Evolutionary conservation across 495 filamentous ascomycete genomes (phyloP), one percentile per base, ranked within the genome.

Genomic region (Aspergillus baeticus): DNA sequence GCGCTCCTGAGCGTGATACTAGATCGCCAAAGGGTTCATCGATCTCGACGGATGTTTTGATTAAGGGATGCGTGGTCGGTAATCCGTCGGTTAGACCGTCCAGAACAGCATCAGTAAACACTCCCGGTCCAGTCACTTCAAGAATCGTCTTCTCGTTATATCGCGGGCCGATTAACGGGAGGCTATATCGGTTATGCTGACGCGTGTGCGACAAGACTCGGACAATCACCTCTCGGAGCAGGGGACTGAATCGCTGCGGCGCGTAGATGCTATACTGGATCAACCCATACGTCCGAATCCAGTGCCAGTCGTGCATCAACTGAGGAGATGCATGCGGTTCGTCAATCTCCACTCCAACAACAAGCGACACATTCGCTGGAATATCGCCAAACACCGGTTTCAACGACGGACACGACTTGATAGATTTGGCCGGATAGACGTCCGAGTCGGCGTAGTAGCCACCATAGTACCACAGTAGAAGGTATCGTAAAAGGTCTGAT

Each of bases 361-460:
- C 69, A 5, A 77, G 65, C 0, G 74, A 74, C 15, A 77, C 45
- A 26, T 75, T 71, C 7, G 43, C 34, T 26, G 51, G 29, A 11
- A 47, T 57, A 18, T 34, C 22, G 17, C 42, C 5, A 20, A 67
- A 66, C n/a, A 69, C 7, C 0, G 66, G 62, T 2, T 65, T 13
- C 26, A 74, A 41, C 6, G 67, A 59, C 7, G 69, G 68, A 38
- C 73, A 76, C 14, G 46, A 22, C 22, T 63, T 70, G 55, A 74
- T 74, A 3, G 65, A 42, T 23, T 51, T 61, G 0, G 60, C 63
- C 1, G 73, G 73, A 36, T 58, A 67, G 37, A 75, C 64, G 53
- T 81, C 79, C 17, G 76, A 67, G 54, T 83, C 80, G 1, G 70
- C 74, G 56, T 81, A 83, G 44, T 77, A 78, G 18, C 80, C 80